phyloP scores from a whole-genome alignment of 495 filamentous ascomycete species.

The Penicillium lagena region DNA sequence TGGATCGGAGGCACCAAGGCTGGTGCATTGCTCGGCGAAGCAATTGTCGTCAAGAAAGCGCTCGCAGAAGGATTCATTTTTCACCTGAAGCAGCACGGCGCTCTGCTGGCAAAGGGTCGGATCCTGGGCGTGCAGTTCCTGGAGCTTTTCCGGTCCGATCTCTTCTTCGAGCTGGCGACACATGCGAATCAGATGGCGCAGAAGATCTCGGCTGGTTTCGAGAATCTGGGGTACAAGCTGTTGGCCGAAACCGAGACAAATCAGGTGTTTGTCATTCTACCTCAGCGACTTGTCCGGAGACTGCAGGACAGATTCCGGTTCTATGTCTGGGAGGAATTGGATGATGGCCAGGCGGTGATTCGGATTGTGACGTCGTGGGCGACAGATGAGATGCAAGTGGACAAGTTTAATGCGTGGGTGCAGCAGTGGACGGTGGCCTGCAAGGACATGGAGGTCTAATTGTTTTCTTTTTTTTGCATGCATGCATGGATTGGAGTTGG shows the following conservation, averaged over 20 bases:
- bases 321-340: slow-evolving; percentile 28
- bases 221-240: slow-evolving; percentile 21
- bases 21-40: slow-evolving; percentile 37
- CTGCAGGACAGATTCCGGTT: slow-evolving; percentile 27
- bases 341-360: slow-evolving; percentile 17
- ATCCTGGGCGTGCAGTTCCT: slow-evolving; percentile 37
- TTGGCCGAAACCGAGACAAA: slow-evolving; percentile 29
- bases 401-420: slow-evolving; percentile 28
- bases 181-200: slow-evolving; percentile 37
- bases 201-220: slow-evolving; percentile 24
- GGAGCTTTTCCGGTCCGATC: slow-evolving; percentile 32
- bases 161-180: slow-evolving; percentile 32
- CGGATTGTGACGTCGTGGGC: slow-evolving; percentile 35
- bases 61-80: slow-evolving; percentile 35
- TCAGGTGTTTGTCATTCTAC: slow-evolving; percentile 29
- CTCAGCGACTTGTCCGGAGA: slow-evolving; percentile 10
- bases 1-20: slow-evolving; percentile 43
- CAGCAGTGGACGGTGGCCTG: slow-evolving; percentile 13
- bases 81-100: slow-evolving; percentile 39
- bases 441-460: no score
- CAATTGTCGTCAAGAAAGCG: slow-evolving; percentile 30
- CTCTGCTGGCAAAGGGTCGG: slow-evolving; percentile 37
- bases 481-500: no score
- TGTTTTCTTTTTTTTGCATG: neutral
- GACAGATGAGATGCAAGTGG: slow-evolving; percentile 27